These are phyloP conservation scores for Didymella sp. DNA, from an alignment of 2,329 filamentous ascomycete genomes.

Conservation along the genomic window DNA sequence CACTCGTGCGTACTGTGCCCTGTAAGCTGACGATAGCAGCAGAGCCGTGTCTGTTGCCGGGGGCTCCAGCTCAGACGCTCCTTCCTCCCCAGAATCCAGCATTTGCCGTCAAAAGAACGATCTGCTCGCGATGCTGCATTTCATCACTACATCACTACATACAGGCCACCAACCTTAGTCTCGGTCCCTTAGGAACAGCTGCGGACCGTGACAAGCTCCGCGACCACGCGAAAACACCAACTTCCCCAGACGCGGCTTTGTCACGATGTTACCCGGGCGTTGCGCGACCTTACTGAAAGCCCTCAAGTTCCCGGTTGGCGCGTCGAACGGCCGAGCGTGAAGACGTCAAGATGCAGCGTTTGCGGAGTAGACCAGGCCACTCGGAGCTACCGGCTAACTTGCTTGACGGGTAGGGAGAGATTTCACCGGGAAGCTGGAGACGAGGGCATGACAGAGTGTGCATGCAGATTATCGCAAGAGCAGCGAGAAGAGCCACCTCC, in stretches of 20 bases:
- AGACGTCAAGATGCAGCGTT: slow-evolving; percentile 17
- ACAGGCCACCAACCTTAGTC: not conserved
- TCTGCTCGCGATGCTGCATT: not conserved
- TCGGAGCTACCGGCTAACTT: slow-evolving; percentile 19
- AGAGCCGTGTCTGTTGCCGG: not conserved
- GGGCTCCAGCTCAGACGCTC: not conserved
- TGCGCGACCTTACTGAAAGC: slow-evolving; percentile 6
- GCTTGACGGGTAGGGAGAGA: slow-evolving; percentile 12
- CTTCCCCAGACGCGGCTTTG: slow-evolving; percentile 1
- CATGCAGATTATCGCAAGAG: slow-evolving; percentile 8
- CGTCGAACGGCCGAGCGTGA: not conserved
- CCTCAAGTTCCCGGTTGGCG: slow-evolving; percentile 13
- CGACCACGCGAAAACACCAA: not conserved
- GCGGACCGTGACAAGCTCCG: not conserved
- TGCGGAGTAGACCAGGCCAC: slow-evolving; percentile 13
- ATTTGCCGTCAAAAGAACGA: not conserved
- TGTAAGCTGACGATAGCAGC: not conserved
- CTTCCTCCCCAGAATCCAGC: not conserved
- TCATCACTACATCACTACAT: not conserved
- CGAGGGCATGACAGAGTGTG: slow-evolving; percentile 7
- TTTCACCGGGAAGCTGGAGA: slow-evolving; percentile 6
- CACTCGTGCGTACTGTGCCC: not conserved
- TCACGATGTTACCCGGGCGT: not conserved
- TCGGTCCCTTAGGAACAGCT: not conserved
- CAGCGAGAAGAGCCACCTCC: not conserved